These are phyloP conservation scores for Bryoerythrophyllum caledonicum DNA, from an alignment of 225 moss, liverwort and hornwort genomes.

Conservation along the genomic window DNA sequence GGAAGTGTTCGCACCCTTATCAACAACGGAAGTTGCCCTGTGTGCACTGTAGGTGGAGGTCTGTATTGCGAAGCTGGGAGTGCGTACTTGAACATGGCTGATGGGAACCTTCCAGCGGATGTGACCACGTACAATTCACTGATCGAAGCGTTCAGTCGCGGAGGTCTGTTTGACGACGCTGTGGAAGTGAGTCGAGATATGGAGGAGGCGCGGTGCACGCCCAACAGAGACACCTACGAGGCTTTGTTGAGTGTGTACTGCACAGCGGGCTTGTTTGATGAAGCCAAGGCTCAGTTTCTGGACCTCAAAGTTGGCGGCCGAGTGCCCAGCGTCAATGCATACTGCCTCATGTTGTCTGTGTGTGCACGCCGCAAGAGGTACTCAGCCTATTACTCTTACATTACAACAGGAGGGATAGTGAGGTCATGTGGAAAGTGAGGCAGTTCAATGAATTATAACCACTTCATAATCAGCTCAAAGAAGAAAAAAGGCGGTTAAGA, in stretches of 20 bases:
- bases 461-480: no score
- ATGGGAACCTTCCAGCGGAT: constrained; percentile 53
- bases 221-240: constrained; percentile 82
- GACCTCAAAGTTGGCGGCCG: constrained; percentile 87
- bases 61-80: constrained; percentile 90
- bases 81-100: constrained; percentile 79
- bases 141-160: constrained; percentile 89
- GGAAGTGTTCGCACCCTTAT: neutral
- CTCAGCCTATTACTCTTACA: no score
- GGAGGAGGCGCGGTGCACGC: constrained; percentile 84
- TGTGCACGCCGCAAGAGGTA: constrained; percentile 97
- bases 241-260: constrained; percentile 88
- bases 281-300: constrained; percentile 92
- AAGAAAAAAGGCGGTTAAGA: no score
- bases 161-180: constrained; percentile 92
- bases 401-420: no score
- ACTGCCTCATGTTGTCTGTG: constrained; percentile 92
- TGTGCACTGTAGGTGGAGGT: constrained; percentile 57
- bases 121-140: constrained; percentile 84
- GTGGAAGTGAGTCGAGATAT: constrained; percentile 92
- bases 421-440: no score
- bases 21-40: neutral
- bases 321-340: constrained; percentile 76
- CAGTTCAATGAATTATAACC: no score
- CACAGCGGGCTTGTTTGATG: constrained; percentile 88